These are phyloP conservation scores for Gymnopilus junonius DNA, from an alignment of 768 basidiomycete genomes.

Conservation along the genomic window DNA sequence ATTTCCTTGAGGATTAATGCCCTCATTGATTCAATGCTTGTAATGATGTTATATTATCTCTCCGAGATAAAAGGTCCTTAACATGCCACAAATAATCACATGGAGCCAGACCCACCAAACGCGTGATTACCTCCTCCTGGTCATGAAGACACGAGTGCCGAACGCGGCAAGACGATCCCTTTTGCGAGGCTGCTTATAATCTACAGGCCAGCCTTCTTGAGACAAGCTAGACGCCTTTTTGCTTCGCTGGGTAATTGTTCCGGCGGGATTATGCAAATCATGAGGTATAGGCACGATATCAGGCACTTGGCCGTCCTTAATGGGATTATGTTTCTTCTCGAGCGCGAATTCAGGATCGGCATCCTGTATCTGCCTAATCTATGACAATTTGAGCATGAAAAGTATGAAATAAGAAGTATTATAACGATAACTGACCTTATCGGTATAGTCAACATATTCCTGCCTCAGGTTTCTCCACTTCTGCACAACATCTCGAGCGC, in stretches of 20 bases:
- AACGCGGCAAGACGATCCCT: not conserved
- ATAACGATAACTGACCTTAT: not conserved
- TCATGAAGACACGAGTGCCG: not conserved
- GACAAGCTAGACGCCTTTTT: too few relatives aligned
- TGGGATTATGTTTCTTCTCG: not conserved
- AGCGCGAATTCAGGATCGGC: not conserved
- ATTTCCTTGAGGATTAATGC: too few relatives aligned
- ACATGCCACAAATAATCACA: too few relatives aligned
- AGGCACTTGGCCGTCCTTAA: not conserved
- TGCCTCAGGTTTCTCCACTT: constrained; percentile 10
- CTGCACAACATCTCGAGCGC: not conserved
- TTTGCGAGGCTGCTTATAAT: not conserved
- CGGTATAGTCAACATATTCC: constrained; percentile 9
- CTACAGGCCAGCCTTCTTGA: not conserved
- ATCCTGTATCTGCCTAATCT: not conserved
- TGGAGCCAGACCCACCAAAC: too few relatives aligned
- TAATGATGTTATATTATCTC: too few relatives aligned
- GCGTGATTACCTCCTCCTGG: not conserved
- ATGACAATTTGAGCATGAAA: not conserved
- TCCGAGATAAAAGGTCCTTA: too few relatives aligned
- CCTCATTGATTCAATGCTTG: too few relatives aligned
- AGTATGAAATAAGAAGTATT: not conserved
- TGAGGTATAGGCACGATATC: not conserved
- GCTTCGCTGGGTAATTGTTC: not conserved
- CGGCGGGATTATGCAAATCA: not conserved